Conservation (phyloP, 164 flowering plant species). For the Liriodendron chinense region DNA sequence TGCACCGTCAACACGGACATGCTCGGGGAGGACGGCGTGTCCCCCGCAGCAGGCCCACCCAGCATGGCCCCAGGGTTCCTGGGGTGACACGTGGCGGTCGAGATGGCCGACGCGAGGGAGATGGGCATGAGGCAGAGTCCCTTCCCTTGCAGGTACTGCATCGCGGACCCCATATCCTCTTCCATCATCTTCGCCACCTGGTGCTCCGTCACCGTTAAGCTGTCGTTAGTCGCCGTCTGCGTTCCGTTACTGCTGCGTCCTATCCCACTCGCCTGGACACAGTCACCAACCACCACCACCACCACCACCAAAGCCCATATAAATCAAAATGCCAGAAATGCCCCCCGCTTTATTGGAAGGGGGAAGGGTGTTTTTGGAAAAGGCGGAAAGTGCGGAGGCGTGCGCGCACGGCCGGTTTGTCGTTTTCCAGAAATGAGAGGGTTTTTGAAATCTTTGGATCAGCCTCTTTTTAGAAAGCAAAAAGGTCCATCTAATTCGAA, state of each 20-base stretch:
- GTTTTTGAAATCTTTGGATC: no score
- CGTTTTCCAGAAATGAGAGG: background rate
- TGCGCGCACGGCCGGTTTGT: background rate
- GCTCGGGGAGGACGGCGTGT: constrained; percentile 22
- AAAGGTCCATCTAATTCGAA: no score
- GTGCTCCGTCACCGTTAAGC: constrained; percentile 66
- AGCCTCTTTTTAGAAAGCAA: no score
- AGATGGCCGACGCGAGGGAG: constrained; percentile 89
- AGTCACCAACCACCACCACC: constrained; percentile 16
- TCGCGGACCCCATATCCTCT: constrained; percentile 93
- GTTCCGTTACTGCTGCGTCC: constrained; percentile 34
- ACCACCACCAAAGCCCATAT: background rate
- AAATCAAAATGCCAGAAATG: no score
- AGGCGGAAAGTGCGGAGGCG: background rate
- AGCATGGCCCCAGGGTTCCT: constrained; percentile 26
- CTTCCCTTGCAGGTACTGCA: constrained; percentile 95
- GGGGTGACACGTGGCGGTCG: constrained; percentile 66
- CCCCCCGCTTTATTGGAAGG: no score
- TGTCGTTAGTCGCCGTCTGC: constrained; percentile 53
- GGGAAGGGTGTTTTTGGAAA: background rate
- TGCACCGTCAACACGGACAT: constrained; percentile 72
- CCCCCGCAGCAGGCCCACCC: constrained; percentile 10
- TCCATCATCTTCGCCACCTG: constrained; percentile 93
- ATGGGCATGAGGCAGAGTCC: constrained; percentile 99
- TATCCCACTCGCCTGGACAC: constrained; percentile 26